phyloP scores from a whole-genome alignment of 176 grass and related monocot species.

The Ensete glaucum region DNA sequence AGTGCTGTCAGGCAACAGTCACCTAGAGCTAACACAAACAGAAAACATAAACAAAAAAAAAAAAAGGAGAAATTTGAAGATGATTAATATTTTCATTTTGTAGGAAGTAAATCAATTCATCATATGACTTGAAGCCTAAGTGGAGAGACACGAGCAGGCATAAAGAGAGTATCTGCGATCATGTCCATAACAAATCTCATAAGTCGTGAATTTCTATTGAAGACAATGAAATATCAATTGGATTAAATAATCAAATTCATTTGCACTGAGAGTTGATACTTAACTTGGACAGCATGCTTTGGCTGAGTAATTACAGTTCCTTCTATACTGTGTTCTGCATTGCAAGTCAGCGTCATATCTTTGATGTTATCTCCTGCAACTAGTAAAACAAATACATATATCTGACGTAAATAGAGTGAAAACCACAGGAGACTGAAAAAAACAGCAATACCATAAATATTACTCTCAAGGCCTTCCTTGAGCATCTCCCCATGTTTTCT shows the following conservation, averaged over 20 bases:
- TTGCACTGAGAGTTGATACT: neutral
- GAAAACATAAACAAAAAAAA: neutral
- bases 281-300: slow-evolving; percentile 6
- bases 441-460: slow-evolving; percentile 9
- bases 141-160: neutral
- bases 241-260: neutral
- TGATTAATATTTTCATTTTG: neutral
- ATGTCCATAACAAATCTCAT: neutral
- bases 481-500: slow-evolving; percentile 27
- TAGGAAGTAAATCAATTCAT: neutral
- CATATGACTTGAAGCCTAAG: neutral
- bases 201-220: neutral
- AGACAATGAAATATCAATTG: neutral
- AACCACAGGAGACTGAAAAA: neutral
- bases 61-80: neutral
- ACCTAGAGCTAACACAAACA: neutral
- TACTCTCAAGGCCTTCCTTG: slow-evolving; percentile 15
- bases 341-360: neutral
- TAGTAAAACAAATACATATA: neutral
- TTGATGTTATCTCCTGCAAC: neutral
- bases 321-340: neutral
- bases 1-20: neutral
- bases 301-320: neutral
- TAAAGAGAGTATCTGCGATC: neutral
- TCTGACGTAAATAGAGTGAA: neutral